phyloP scores from a whole-genome alignment of 2,329 filamentous ascomycete genomes.

The Curvularia sp. region DNA sequence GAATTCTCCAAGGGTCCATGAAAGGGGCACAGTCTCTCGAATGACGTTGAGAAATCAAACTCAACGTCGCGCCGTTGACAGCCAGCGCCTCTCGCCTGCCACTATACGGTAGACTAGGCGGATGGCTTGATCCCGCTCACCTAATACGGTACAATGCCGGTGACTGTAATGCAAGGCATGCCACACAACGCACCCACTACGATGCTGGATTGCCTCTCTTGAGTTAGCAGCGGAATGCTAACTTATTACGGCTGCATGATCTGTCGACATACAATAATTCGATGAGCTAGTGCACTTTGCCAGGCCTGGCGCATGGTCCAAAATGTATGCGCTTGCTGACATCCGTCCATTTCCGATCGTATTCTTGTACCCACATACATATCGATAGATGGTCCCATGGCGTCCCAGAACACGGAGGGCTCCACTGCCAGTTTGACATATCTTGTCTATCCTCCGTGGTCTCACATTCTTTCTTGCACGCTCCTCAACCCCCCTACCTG shows the following conservation, averaged over 20 bases:
- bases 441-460: slow-evolving; percentile 8
- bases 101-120: not conserved
- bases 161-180: slow-evolving; percentile 10
- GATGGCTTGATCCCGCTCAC: slow-evolving; percentile 1
- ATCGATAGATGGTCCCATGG: slow-evolving; percentile 2
- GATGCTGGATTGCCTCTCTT: slow-evolving; percentile 9
- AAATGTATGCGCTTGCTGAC: slow-evolving; percentile 9
- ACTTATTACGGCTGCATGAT: slow-evolving; percentile 2
- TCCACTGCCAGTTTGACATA: slow-evolving; percentile 15
- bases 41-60: not conserved
- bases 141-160: slow-evolving; percentile 16
- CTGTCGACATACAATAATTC: slow-evolving; percentile 15
- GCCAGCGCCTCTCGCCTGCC: not conserved
- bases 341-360: slow-evolving; percentile 3
- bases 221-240: slow-evolving; percentile 9
- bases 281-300: slow-evolving; percentile 4
- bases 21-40: not conserved
- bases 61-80: not conserved
- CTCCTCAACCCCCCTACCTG: slow-evolving; percentile 1
- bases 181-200: slow-evolving; percentile 8
- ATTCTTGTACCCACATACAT: slow-evolving; percentile 1
- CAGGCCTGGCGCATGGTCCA: not conserved
- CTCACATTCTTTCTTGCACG: not conserved
- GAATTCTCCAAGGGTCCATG: not conserved
- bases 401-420: slow-evolving; percentile 4